Evolutionary conservation across 345 rosid genomes (phyloP), one percentile per base, ranked within the genome.

Genomic region (Brassica incana): DNA sequence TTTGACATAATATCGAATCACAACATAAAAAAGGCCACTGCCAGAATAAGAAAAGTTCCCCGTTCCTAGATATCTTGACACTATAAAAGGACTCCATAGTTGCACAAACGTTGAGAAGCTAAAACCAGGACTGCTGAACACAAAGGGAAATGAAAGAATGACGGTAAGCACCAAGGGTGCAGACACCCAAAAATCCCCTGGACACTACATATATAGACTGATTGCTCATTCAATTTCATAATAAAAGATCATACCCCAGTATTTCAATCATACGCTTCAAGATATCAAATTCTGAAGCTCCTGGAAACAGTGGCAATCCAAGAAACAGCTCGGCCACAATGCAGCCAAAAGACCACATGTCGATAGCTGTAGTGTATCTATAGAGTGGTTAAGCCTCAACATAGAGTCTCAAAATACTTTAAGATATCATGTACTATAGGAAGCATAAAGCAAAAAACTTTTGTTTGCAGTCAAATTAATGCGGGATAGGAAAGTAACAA

Each of bases 261-360:
- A 88, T 93, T 85, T 87, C 84, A 74, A 93, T 77, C 98, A 95
- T 95, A 85, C 99, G 87, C 81, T 89, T 88, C 82, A 93, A 85
- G 61, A 95, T 91, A 87, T 93, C 98, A 84, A 93, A 93, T 81
- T 95, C 99, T 78, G 99, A 95, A 78, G 95, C 97, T 84, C 99
- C 99, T 56, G 99, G 98, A 82, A 95, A 95, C 54, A 95, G 86
- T 5, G 99, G 99, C 86, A 93, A 83, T 76, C 99, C 99, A 73
- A 95, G 90, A 86, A 91, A 95, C 75, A 95, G 84, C 81, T 95
- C 99, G n/a, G 99, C 99, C 2, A 95, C 99, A 80, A 95, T 91
- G 90, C 99, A 95, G 56, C 99, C 99, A 76, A 93, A 89, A 83
- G 99, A 95, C 99, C 98, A 95, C 99, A 95, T 95, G 85, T 95